Conservation (phyloP, 176 grass and related monocot species). For the Dactylis glomerata region DNA sequence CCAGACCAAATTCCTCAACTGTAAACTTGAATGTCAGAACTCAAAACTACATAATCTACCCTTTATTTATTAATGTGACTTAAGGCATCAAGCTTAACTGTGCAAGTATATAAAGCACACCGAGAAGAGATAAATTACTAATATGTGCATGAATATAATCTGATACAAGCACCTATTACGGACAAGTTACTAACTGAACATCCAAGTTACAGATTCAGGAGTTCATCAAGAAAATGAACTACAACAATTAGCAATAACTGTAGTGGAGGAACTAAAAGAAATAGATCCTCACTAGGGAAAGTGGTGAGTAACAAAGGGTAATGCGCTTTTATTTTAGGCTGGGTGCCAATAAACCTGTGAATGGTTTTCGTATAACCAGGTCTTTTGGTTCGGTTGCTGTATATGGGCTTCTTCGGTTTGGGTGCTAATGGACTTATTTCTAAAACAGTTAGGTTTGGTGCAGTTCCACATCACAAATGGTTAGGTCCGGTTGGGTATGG, state of each 20-base stretch:
- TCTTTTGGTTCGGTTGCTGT: no score
- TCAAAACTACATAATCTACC: slow-evolving; percentile 9
- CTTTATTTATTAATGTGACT: background rate
- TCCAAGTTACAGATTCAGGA: background rate
- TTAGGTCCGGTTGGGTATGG: no score
- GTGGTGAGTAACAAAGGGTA: background rate
- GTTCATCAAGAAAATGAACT: background rate
- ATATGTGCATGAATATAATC: background rate
- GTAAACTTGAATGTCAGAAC: slow-evolving; percentile 27
- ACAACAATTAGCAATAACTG: background rate
- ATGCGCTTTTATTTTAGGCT: background rate
- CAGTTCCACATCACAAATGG: no score
- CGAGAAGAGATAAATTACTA: background rate
- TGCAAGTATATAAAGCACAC: background rate
- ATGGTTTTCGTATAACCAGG: no score
- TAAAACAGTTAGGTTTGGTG: no score
- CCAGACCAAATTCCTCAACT: slow-evolving; percentile 95
- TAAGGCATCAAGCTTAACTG: slow-evolving; percentile 15
- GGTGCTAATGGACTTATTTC: no score
- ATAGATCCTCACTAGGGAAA: background rate
- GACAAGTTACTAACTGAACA: background rate
- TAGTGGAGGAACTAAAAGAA: background rate
- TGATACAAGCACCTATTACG: background rate
- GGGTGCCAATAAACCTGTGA: background rate
- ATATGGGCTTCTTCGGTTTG: no score